Evolutionary conservation across 495 filamentous ascomycete species (phyloP), one percentile per base, ranked within the genome.

Genomic region (Penicillium antarcticum): DNA sequence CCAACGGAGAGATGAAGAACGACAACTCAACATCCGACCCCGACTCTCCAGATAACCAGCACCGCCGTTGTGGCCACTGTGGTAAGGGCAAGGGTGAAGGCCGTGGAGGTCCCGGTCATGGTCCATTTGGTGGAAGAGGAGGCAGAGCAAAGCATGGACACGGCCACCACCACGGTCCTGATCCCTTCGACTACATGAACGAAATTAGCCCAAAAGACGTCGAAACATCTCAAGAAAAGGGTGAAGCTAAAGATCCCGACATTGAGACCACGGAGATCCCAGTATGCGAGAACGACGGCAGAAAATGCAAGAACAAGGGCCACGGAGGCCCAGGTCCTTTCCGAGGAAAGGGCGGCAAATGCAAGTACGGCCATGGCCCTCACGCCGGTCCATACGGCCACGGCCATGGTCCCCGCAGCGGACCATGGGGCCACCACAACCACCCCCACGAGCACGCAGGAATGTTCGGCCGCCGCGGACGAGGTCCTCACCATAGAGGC

Each of bases 41-140:
- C n/a, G 51, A 57, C 19, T 32, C 58, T 33, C 21, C 48, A 18
- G 44, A 52, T 18, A 36, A 51, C 40, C 32, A 56, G n/a, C 38
- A 39, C 18, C 29, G 42, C 26, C 37, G 41, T n/a, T 42, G 21
- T 21, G 33, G 24, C 31, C 46, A 49, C 18, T 51, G 51, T 31
- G 43, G 50, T 23, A 55, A 60, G 32, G 44, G 48, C 23, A 58
- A 55, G 21, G 44, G 48, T 44, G 39, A 37, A 16, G 42, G 37
- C 16, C 38, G 36, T 34, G 49, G 49, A n/a, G 33, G 42, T 7
- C 18, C 6, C 21, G 17, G 43, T 19, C 43, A 44, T 19, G 45
- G 52, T n/a, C 13, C 19, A 45, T 35, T 35, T 14, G 14, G 31
- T 19, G 32, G 24, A 32, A 18, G 16, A 17, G 31, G 41, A 9